Percentiles rank a stretch among this genome's conserved stretches.
phyloP scores from a whole-genome alignment of 208 protist species.

The Crithidia brevicula region DNA sequence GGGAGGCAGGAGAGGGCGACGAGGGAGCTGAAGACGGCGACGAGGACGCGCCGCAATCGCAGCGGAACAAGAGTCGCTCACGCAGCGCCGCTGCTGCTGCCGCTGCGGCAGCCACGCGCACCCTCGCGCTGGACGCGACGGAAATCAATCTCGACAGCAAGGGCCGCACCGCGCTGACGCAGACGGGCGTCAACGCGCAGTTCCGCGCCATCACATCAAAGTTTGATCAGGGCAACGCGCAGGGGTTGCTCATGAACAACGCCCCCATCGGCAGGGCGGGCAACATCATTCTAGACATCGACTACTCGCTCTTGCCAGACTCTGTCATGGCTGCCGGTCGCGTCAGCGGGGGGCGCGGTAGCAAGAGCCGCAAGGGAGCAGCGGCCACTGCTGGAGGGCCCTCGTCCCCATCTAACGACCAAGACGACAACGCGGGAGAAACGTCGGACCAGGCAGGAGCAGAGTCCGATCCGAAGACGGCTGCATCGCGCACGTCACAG shows the following conservation, averaged over 20 bases:
- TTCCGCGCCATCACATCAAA: slow-evolving; percentile 91
- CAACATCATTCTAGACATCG: slow-evolving; percentile 88
- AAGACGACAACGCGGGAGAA: no score
- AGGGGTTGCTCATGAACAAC: slow-evolving; percentile 88
- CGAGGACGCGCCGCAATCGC: slow-evolving; percentile 12
- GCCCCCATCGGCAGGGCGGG: slow-evolving; percentile 74
- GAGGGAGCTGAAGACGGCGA: slow-evolving; percentile 17
- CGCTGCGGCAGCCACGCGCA: slow-evolving; percentile 47
- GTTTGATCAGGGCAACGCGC: slow-evolving; percentile 90
- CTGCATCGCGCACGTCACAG: slow-evolving; percentile 27
- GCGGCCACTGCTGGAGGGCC: no score
- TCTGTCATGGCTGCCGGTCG: slow-evolving; percentile 16
- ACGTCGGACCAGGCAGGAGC: background rate
- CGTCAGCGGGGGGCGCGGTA: slow-evolving; percentile 8
- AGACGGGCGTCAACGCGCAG: slow-evolving; percentile 80
- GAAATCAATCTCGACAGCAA: slow-evolving; percentile 90
- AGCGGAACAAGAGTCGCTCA: slow-evolving; percentile 27
- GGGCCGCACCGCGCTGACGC: slow-evolving; percentile 66
- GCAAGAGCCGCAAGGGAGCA: slow-evolving; percentile 2
- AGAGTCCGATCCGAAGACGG: background rate
- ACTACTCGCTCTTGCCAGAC: slow-evolving; percentile 62
- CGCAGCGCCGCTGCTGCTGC: slow-evolving; percentile 29
- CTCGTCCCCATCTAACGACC: no score
- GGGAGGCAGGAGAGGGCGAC: slow-evolving; percentile 38
- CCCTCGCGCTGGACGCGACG: slow-evolving; percentile 70